Conservation (phyloP, 1,139 yeast genomes). For the Tardiomyces blankii region DNA sequence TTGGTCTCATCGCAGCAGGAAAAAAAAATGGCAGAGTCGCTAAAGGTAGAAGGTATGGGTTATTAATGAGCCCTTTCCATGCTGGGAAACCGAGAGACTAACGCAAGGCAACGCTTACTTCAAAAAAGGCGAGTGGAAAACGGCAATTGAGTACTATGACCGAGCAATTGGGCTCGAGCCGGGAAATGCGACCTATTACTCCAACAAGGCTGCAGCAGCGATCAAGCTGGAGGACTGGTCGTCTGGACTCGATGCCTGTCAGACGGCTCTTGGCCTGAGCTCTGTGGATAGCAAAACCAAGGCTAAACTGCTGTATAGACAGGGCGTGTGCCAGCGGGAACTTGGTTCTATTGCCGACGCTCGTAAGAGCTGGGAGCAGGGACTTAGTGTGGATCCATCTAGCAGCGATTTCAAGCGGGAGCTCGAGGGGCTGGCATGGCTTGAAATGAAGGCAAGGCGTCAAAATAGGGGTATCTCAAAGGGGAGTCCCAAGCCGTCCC, state of each 20-base stretch:
- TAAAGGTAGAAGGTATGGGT: neutral
- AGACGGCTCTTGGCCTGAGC: constrained; percentile 33
- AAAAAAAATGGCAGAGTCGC: neutral
- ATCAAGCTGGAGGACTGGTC: constrained; percentile 41
- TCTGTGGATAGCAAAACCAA: constrained; percentile 17
- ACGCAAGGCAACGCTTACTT: neutral
- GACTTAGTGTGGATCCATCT: constrained; percentile 34
- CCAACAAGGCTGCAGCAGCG: constrained; percentile 76
- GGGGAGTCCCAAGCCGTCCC: neutral
- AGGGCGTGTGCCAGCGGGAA: constrained; percentile 36
- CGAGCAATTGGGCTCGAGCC: constrained; percentile 56
- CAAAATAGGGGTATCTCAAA: neutral
- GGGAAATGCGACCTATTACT: constrained; percentile 56
- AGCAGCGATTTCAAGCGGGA: constrained; percentile 19
- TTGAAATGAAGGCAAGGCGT: neutral
- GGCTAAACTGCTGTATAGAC: constrained; percentile 47
- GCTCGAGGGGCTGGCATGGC: neutral
- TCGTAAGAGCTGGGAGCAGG: constrained; percentile 28
- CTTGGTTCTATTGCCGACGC: constrained; percentile 30
- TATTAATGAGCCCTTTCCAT: neutral
- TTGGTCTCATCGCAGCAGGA: no score
- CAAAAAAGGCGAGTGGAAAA: constrained; percentile 36
- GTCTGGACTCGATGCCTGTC: constrained; percentile 42
- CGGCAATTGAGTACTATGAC: constrained; percentile 58
- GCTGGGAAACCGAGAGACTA: no score